These are phyloP conservation scores for Hypoxylon sp. DNA, from an alignment of 2,329 filamentous ascomycete species.

Conservation along the genomic window DNA sequence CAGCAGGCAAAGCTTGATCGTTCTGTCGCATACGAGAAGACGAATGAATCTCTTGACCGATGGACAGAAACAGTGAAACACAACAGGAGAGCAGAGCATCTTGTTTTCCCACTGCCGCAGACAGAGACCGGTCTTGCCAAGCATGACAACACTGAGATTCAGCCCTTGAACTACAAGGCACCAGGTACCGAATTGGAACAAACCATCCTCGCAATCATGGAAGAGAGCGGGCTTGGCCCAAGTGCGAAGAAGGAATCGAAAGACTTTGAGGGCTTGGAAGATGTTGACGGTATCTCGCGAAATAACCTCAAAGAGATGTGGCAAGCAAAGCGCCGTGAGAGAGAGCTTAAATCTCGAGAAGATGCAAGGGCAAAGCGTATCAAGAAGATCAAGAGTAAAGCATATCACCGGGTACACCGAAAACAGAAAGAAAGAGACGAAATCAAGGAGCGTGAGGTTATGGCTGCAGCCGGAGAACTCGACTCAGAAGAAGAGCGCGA, in stretches of 20 bases:
- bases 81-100: conserved; percentile 88
- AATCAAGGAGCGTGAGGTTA: conserved; percentile 60
- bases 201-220: conserved; percentile 87
- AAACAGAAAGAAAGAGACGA: conserved; percentile 70
- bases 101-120: conserved; percentile 85
- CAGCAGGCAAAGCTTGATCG: conserved; percentile 89
- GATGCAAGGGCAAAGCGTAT: conserved; percentile 89
- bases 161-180: conserved; percentile 69
- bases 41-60: conserved; percentile 86
- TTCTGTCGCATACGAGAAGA: conserved; percentile 84
- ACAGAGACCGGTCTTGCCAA: conserved; percentile 68
- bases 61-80: conserved; percentile 97
- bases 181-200: conserved; percentile 83
- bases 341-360: conserved; percentile 88
- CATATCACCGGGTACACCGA: conserved; percentile 90
- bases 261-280: conserved; percentile 69
- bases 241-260: conserved; percentile 64
- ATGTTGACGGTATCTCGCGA: conserved; percentile 74
- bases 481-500: conserved; percentile 73
- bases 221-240: conserved; percentile 80
- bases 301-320: conserved; percentile 77
- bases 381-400: conserved; percentile 99
- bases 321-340: conserved; percentile 77
- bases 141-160: conserved; percentile 68
- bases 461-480: conserved; percentile 65